Percentiles rank a stretch among this genome's conserved stretches.
These are phyloP conservation scores for Citrullus amarus DNA, from an alignment of 306 rosid genomes.

Conservation along the genomic window DNA sequence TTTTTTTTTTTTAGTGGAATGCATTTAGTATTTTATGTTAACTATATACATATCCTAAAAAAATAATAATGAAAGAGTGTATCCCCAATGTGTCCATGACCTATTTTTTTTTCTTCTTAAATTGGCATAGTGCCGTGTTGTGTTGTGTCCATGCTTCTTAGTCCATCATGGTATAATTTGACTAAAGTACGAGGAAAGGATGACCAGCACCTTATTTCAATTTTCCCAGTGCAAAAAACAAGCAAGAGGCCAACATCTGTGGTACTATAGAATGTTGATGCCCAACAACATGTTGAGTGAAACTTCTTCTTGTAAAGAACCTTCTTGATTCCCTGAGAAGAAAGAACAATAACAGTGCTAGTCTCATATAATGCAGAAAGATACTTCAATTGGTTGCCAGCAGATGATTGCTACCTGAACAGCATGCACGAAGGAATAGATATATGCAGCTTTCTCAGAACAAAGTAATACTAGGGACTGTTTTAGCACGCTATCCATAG, in stretches of 20 bases:
- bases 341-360: not conserved
- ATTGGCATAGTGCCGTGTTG: no score
- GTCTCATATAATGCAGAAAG: conserved; percentile 10
- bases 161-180: not conserved
- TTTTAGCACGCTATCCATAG: conserved; percentile 33
- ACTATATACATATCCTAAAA: no score
- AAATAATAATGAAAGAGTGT: no score
- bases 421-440: conserved; percentile 63
- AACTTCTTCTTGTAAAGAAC: conserved; percentile 76
- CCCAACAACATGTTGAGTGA: conserved; percentile 73
- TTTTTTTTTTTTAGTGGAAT: no score
- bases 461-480: conserved; percentile 45
- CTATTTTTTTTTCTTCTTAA: no score
- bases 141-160: no score
- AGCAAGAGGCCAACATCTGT: conserved; percentile 43
- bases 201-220: conserved; percentile 55
- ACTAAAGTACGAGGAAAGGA: not conserved
- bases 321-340: conserved; percentile 71
- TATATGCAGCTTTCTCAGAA: conserved; percentile 74
- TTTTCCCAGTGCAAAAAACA: conserved; percentile 51
- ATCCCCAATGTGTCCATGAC: no score
- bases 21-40: no score
- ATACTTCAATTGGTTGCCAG: not conserved
- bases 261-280: conserved; percentile 47
- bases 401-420: conserved; percentile 39